A percentile compares a stretch with the other conserved stretches of the same genome.
Evolutionary conservation across 257 asterid species (phyloP).

Genomic region (Voacanga thouarsii): DNA sequence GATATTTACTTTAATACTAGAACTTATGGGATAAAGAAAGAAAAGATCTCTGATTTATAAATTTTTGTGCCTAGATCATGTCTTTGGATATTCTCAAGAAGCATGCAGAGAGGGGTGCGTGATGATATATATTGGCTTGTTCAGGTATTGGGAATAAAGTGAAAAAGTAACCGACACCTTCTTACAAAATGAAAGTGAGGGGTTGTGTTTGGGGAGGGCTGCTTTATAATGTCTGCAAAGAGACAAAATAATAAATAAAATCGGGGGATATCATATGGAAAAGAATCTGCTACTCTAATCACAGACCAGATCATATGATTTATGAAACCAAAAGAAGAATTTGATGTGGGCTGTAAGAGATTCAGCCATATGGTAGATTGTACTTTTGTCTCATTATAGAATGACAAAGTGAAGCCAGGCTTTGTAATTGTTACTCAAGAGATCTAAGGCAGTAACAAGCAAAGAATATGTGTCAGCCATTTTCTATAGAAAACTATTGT

Average conservation of each 20-base stretch:
- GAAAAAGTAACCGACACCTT: slow-evolving; percentile 74
- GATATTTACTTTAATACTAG: neutral
- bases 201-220: neutral
- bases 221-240: slow-evolving; percentile 17
- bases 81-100: slow-evolving; percentile 11
- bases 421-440: slow-evolving; percentile 46
- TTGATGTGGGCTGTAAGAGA: slow-evolving; percentile 25
- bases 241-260: neutral
- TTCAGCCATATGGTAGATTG: slow-evolving; percentile 47
- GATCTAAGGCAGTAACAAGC: slow-evolving; percentile 70
- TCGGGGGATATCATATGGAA: slow-evolving; percentile 15
- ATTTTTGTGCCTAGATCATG: slow-evolving; percentile 4
- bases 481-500: slow-evolving; percentile 8
- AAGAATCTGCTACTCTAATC: slow-evolving; percentile 2
- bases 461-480: slow-evolving; percentile 64
- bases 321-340: slow-evolving; percentile 11
- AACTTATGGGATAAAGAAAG: neutral
- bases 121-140: slow-evolving; percentile 32
- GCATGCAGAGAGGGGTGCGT: slow-evolving; percentile 2
- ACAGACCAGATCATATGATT: slow-evolving; percentile 21
- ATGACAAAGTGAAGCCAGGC: slow-evolving; percentile 63
- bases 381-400: slow-evolving; percentile 75
- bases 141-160: slow-evolving; percentile 71
- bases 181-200: slow-evolving; percentile 64
- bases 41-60: slow-evolving; percentile 1